Base-by-base conservation (phyloP, 1,139 yeast genomes). In the Protomyces gravidus region DNA sequence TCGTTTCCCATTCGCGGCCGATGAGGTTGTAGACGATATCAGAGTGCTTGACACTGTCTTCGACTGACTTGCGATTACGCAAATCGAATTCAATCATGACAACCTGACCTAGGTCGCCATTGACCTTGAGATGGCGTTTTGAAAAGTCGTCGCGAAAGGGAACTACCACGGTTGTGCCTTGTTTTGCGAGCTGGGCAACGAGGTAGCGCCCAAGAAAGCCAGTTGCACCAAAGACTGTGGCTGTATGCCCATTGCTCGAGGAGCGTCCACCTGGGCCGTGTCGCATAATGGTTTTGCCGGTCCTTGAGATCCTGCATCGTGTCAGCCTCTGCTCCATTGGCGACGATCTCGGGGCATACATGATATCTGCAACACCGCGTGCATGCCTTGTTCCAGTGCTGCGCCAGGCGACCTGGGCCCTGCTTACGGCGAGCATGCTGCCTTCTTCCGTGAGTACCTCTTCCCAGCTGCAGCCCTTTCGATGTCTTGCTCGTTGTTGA, bases 211-310 rank as follows among this genome's bases (percentile, higher is more conserved):
- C 96, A 63, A 88, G 75, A 72, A 85, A 84, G 1, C 96, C 95
- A 57, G 83, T 75, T 36, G 87, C 89, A 11, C 96, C 96, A 69
- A 88, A 88, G 2, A 88, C 92, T 5, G 96, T 87, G 28, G 92
- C 95, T 5, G 92, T 86, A 74, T 83, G 86, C 1, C 96, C 96
- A n/a, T 92, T 84, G 76, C 95, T 80, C 40, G 95, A 87, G 7
- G 95, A 85, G 64, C 78, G 71, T 45, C 96, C 95, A 49, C 95
- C 95, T 55, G 82, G 75, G 63, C 96, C 96, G 45, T 78, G 78
- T 23, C 86, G 73, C 58, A 85, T 71, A 67, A 83, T 78, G 47
- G 89, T 84, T 70, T 88, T 86, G 40, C 96, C 96, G 61, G 79
- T 77, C 66, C 83, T 78, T 63, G 94, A 85, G 72, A 88, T 83